Base-by-base conservation (phyloP, 495 filamentous ascomycete genomes). In the Darksidea phi region DNA sequence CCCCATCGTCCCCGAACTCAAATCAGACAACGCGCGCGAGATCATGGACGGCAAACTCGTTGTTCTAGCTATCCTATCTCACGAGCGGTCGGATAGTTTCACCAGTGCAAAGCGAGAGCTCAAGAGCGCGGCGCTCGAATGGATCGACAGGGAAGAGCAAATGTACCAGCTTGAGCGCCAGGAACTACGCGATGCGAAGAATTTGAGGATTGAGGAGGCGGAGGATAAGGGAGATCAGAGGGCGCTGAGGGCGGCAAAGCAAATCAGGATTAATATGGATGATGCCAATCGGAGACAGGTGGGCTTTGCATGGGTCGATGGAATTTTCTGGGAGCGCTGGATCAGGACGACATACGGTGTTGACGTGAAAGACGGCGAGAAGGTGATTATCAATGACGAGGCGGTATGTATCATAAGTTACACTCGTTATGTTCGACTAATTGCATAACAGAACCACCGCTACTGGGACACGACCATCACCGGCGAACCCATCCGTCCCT, bases 261-360 rank as follows among this genome's bases (percentile, higher is more conserved):
- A 84, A 62, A 96, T 95, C 73, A 82, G 85, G 6, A 91, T 97
- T 70, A 88, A 88, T 57, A 93, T 97, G 80, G 85, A 91, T 62
- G 84, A 88, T 68, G 81, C 89, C 54, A 85, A 90, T 69, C 87
- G 87, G 67, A 96, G 94, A 74, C 86, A 94, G 67, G 90, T 97
- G 23, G 81, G 86, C 3, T 98, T 98, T 76, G 94, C 95, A n/a
- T 97, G 95, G 95, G 90, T 97, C 7, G 94, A 98, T 73, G 91
- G 91, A 48, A 84, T 90, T 21, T 97, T 97, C 73, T 98, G 94
- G 94, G 91, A 97, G 72, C 82, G 93, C 37, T 98, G 94, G 94
- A 84, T 98, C 54, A 80, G 91, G 46, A 94, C 86, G 17, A 96
- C 91, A 0, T 98, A 95, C 71, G 94, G 95, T 41, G 87, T 97